These are phyloP conservation scores for Escallonia herrerae DNA, from an alignment of 129 eudicot species.

Conservation along the genomic window DNA sequence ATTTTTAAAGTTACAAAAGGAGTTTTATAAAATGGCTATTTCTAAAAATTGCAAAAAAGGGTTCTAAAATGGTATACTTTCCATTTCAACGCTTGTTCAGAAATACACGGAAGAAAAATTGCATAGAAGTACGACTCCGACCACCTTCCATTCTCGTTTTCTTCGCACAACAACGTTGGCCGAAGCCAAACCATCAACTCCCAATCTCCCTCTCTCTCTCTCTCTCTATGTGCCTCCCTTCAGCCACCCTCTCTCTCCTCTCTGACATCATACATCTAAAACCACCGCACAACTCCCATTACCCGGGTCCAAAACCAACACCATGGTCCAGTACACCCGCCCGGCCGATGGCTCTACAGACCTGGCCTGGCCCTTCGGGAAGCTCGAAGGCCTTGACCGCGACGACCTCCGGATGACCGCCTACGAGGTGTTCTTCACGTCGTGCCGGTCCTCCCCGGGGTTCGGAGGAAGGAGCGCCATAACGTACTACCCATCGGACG, in stretches of 20 bases:
- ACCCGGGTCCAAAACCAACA: neutral
- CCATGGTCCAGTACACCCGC: neutral
- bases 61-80: no score
- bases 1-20: no score
- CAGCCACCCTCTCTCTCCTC: constrained; percentile 1
- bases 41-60: no score
- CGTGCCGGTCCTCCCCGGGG: constrained; percentile 51
- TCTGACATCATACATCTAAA: neutral
- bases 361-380: constrained; percentile 31
- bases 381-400: constrained; percentile 25
- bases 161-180: neutral
- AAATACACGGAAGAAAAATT: neutral
- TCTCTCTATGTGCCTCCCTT: no score
- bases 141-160: constrained; percentile 1
- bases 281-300: neutral
- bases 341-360: constrained; percentile 1
- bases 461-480: constrained; percentile 34
- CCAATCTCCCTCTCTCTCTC: constrained; percentile 6
- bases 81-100: neutral
- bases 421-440: constrained; percentile 43
- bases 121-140: neutral
- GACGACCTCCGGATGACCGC: constrained; percentile 44
- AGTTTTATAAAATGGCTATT: no score
- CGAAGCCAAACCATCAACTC: neutral
- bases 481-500: constrained; percentile 14